phyloP scores from a whole-genome alignment of 108 stramenopile species.

The Parmales sp. region DNA sequence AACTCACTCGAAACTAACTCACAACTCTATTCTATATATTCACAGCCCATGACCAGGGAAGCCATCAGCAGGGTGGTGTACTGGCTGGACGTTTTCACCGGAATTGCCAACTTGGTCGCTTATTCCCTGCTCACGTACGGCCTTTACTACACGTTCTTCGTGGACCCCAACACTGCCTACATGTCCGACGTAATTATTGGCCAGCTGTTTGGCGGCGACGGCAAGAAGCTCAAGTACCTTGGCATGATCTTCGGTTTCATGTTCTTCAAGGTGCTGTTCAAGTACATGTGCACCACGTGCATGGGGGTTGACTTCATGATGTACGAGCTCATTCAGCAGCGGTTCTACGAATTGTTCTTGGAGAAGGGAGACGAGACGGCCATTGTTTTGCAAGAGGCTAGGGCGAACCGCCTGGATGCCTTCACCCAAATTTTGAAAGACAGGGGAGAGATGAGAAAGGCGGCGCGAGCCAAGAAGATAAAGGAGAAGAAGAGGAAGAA shows the following conservation, averaged over 20 bases:
- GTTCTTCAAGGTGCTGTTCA: neutral
- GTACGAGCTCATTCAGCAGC: slow-evolving; percentile 12
- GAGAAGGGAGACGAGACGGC: slow-evolving; percentile 8
- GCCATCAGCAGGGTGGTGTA: slow-evolving; percentile 4
- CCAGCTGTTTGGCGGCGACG: neutral
- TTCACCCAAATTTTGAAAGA: neutral
- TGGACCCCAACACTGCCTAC: neutral
- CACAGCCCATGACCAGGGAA: slow-evolving; percentile 5
- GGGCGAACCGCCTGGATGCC: neutral
- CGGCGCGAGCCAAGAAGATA: neutral
- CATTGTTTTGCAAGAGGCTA: neutral
- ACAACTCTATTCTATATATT: too few species aligned
- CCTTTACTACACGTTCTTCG: neutral
- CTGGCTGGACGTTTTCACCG: slow-evolving; percentile 4
- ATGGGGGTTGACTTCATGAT: slow-evolving; percentile 9
- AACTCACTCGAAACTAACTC: too few species aligned
- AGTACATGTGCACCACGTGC: neutral
- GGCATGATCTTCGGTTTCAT: neutral
- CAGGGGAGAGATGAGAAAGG: neutral
- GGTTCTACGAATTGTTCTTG: slow-evolving; percentile 9
- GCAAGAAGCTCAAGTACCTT: neutral
- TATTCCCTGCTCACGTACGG: neutral
- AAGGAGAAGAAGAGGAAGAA: neutral
- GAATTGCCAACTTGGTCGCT: neutral
- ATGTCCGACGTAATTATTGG: neutral